Evolutionary conservation across 192 early-diverging fungal genomes (phyloP).

Genomic region (Coemansia sp.): DNA sequence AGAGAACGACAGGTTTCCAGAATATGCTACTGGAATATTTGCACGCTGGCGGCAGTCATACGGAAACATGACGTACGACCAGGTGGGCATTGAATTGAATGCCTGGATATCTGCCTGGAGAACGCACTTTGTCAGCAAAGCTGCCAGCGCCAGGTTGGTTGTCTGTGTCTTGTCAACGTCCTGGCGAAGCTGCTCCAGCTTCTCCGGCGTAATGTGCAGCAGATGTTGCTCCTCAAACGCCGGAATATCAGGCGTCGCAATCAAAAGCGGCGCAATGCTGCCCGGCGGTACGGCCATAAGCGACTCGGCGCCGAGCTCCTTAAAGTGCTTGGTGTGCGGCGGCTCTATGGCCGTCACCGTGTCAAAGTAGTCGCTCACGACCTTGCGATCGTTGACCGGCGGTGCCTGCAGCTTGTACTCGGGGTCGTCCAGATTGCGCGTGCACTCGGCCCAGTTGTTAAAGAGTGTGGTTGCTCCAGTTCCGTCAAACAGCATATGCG

Average conservation of each 20-base stretch:
- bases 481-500: conserved; percentile 43
- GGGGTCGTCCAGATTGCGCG: conserved; percentile 20
- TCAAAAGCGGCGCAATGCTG: conserved; percentile 30
- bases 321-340: conserved; percentile 32
- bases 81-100: conserved; percentile 13
- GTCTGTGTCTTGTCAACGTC: conserved; percentile 28
- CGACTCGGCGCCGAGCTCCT: conserved; percentile 6
- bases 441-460: conserved; percentile 41
- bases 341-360: conserved; percentile 16
- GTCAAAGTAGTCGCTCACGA: conserved; percentile 27
- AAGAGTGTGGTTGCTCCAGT: conserved; percentile 14
- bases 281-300: not conserved
- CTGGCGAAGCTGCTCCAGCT: conserved; percentile 34
- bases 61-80: conserved; percentile 33
- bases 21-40: conserved; percentile 17
- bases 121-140: conserved; percentile 21
- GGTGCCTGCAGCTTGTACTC: conserved; percentile 7
- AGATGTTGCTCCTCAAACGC: conserved; percentile 34
- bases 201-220: conserved; percentile 25
- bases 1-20: conserved; percentile 34
- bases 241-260: conserved; percentile 27
- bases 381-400: conserved; percentile 24
- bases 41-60: conserved; percentile 35
- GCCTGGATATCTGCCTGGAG: conserved; percentile 19
- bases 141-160: conserved; percentile 14